Conservation (phyloP, 176 grass and related monocot genomes). For the Carex cristatella region DNA sequence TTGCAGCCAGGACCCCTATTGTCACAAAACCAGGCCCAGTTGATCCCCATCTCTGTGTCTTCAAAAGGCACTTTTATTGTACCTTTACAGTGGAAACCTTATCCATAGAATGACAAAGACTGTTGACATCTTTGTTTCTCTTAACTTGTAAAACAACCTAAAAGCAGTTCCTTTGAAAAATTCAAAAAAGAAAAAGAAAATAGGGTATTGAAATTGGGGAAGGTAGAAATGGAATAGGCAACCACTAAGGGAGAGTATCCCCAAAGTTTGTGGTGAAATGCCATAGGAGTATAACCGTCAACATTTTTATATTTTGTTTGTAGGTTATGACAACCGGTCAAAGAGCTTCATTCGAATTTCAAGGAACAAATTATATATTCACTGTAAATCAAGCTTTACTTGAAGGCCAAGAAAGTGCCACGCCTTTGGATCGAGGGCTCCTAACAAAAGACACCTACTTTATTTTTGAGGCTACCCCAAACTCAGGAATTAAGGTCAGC, state of each 20-base stretch:
- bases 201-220: background rate
- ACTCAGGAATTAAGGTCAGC: conserved; percentile 95
- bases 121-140: background rate
- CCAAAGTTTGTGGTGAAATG: background rate
- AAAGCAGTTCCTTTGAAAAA: background rate
- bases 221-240: background rate
- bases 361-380: conserved; percentile 92
- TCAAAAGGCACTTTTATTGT: background rate
- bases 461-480: conserved; percentile 88
- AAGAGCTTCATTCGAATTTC: conserved; percentile 94
- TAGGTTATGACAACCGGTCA: conserved; percentile 85
- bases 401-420: conserved; percentile 78
- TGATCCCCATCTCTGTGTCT: background rate
- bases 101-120: background rate
- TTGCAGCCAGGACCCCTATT: background rate
- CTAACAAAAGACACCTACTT: conserved; percentile 82
- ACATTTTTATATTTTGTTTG: background rate
- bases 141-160: background rate
- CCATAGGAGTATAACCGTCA: background rate
- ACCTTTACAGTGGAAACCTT: background rate
- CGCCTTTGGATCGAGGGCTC: conserved; percentile 66
- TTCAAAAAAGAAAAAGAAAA: background rate
- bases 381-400: conserved; percentile 85
- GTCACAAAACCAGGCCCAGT: background rate
- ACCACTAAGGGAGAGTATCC: background rate